Percentiles rank a stretch among this genome's conserved stretches.
Conservation (phyloP, 805 yeast species). For the Starmerella roubikii region DNA sequence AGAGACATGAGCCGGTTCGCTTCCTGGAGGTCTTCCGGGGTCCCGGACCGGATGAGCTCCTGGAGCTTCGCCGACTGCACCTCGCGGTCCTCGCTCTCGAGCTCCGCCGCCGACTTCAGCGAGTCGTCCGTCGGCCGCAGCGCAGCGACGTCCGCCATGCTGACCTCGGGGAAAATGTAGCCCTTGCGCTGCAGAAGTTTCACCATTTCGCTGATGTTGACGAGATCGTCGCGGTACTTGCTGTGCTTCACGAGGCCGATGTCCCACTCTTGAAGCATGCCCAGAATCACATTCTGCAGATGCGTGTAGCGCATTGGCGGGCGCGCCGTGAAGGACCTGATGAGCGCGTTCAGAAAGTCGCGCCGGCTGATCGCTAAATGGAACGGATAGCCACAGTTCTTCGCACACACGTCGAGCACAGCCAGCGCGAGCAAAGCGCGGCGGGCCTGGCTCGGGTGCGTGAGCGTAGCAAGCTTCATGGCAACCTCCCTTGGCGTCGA, state of each 20-base stretch:
- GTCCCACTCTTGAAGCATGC: slow-evolving; percentile 94
- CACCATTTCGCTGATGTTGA: slow-evolving; percentile 91
- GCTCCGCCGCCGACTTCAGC: slow-evolving; percentile 74
- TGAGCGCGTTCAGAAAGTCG: slow-evolving; percentile 87
- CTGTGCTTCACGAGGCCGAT: slow-evolving; percentile 86
- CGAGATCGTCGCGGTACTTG: slow-evolving; percentile 80
- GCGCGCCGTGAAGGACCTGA: slow-evolving; percentile 82
- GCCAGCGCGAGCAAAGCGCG: slow-evolving; percentile 69
- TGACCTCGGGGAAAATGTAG: slow-evolving; percentile 82
- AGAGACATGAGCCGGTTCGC: slow-evolving; percentile 95
- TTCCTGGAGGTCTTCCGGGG: slow-evolving; percentile 87
- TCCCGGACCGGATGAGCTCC: slow-evolving; percentile 87
- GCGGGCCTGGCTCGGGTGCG: slow-evolving; percentile 73
- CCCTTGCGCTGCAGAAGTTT: slow-evolving; percentile 80
- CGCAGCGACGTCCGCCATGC: slow-evolving; percentile 83
- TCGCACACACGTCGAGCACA: slow-evolving; percentile 74
- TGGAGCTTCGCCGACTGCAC: slow-evolving; percentile 93
- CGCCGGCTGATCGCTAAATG: slow-evolving; percentile 90
- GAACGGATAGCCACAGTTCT: slow-evolving; percentile 95
- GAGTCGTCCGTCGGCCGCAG: slow-evolving; percentile 63
- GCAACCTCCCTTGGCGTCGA: slow-evolving; percentile 87
- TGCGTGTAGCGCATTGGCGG: slow-evolving; percentile 79
- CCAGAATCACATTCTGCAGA: slow-evolving; percentile 71
- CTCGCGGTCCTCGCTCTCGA: slow-evolving; percentile 80
- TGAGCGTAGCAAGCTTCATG: slow-evolving; percentile 62